Evolutionary conservation across 352 stramenopile species (phyloP), one percentile per base, ranked within the genome.

Genomic region (Globisporangium nunn): DNA sequence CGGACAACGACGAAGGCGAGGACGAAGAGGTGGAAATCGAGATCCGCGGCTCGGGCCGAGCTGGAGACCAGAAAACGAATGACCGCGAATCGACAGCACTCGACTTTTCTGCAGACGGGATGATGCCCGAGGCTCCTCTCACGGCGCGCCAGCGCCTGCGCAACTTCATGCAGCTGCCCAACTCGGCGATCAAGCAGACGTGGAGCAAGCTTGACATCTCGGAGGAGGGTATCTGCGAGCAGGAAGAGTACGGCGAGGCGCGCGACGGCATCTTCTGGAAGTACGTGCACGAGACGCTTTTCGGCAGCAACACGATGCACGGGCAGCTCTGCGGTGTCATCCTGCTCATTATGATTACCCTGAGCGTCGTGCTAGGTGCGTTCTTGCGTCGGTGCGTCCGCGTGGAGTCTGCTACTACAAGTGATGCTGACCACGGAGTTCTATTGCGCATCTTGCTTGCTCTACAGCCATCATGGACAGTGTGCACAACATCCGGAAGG

Each of bases 311-410:
- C 28, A 88, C 78, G 41, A 67, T 67, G 18, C 72, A 72, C 49
- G 81, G 81, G 6, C 81, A 88, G 52, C 56, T 75, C 23, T 70
- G 72, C 29, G 81, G 72, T 40, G 67, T 88, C 15, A 61, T 88
- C 31, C 53, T 91, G 56, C 66, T 91, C 10, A 58, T 87, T 4
- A 85, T 91, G 72, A 81, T 91, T 54, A 75, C 81, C 6, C 81
- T 73, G 46, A 91, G 81, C 52, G 78, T 91, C 12, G 61, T 79
- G 4, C 63, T 87, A 35, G 80, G 80, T 88, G 48, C 53, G 74
- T 74, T 5, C 18, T 4, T 10, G 12, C 1, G 37, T 39, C 23
- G 11, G 35, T 40, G 23, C 48, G 6, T 3, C 14, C 50, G 41
- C 31, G 6, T 46, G 15, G 2, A 12, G 10, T 0, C 17, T 40